Evolutionary conservation across 2,329 filamentous ascomycete genomes (phyloP), one percentile per base, ranked within the genome.

Genomic region (Aspergillus jensenii): DNA sequence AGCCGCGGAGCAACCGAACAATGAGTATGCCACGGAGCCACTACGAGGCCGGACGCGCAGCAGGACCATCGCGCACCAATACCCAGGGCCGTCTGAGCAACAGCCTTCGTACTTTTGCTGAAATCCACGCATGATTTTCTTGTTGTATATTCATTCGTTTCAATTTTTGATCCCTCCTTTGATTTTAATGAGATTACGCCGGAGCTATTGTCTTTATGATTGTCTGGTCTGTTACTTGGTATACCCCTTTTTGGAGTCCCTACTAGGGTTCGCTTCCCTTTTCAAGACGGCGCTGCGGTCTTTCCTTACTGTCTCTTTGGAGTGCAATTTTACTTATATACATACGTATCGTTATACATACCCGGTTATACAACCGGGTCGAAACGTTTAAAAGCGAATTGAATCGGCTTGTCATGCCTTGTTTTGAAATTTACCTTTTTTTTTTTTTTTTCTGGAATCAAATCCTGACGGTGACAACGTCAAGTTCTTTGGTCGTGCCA

Each of bases 41-140:
- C 44, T 52, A 19, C 65, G 70, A 52, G 68, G 67, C 35, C 62
- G 68, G 11, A 49, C 63, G 47, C 63, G 66, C 40, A 69, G 58
- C 45, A 66, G 68, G 23, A 68, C 59, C 48, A 58, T 70, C 12
- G 66, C 67, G 19, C 57, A 60, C 35, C 62, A 62, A 27, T 62
- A 59, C 35, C 58, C 60, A 19, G 62, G 51, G 49, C 52, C 65
- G 50, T 61, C 62, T 6, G 67, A 66, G 44, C 44, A 59, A 11
- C 63, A 65, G 60, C 56, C 49, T 60, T 49, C 55, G 59, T 59
- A 48, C 21, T 37, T 47, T 47, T 15, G 31, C 43, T 15, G n/a
- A 62, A 55, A 35, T 62, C 17, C 51, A 63, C 51, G 41, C 48
- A 40, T 50, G 55, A 43, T 37, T 17, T 49, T 51, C 11, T n/a